These are phyloP conservation scores for Fusarium bactridioides DNA, from an alignment of 2,329 filamentous ascomycete genomes.

Conservation along the genomic window DNA sequence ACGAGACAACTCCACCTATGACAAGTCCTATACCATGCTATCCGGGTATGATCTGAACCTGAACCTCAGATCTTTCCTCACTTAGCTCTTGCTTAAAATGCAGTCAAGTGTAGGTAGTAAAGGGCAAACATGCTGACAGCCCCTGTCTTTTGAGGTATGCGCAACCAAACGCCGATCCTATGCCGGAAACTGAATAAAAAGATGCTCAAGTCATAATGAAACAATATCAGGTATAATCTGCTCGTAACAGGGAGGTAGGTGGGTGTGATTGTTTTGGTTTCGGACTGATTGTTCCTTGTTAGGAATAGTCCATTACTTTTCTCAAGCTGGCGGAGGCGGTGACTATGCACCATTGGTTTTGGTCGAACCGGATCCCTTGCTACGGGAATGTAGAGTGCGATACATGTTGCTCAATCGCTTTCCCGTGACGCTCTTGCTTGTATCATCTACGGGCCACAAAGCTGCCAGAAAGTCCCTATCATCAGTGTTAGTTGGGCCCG, in stretches of 20 bases:
- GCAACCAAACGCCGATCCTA: slow-evolving; percentile 43
- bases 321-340: not conserved
- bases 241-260: slow-evolving; percentile 15
- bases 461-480: slow-evolving; percentile 55
- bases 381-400: slow-evolving; percentile 48
- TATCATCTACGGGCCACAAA: slow-evolving; percentile 57
- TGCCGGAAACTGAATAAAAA: slow-evolving; percentile 36
- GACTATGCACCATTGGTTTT: slow-evolving; percentile 47
- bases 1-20: slow-evolving; percentile 35
- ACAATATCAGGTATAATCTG: slow-evolving; percentile 32
- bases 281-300: not conserved
- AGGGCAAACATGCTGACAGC: slow-evolving; percentile 37
- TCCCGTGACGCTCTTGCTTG: slow-evolving; percentile 54
- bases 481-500: slow-evolving; percentile 28
- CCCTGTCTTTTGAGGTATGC: slow-evolving; percentile 27
- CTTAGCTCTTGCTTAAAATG: slow-evolving; percentile 4
- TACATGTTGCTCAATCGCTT: slow-evolving; percentile 56
- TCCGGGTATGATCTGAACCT: slow-evolving; percentile 40
- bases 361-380: slow-evolving; percentile 43
- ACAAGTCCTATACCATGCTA: slow-evolving; percentile 42
- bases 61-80: slow-evolving; percentile 19
- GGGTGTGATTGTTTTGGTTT: not conserved
- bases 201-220: slow-evolving; percentile 34
- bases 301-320: not conserved
- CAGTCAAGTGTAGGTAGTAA: not conserved